phyloP scores from a whole-genome alignment of 2,329 filamentous ascomycete genomes.

The Colletotrichum sp. region DNA sequence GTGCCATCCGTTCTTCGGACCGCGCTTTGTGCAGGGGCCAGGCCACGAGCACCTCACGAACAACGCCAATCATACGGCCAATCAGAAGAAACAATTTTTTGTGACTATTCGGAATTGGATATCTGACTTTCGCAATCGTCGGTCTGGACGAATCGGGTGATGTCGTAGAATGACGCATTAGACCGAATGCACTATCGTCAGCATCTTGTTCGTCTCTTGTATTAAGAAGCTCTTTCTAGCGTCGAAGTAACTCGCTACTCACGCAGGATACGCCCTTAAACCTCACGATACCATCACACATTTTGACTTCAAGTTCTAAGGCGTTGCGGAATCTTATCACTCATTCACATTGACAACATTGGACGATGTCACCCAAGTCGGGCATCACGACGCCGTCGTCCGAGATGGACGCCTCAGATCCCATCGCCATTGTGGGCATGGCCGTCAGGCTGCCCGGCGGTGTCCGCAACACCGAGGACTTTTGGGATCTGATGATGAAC shows the following conservation, averaged over 20 bases:
- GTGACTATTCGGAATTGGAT: neutral
- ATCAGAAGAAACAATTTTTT: neutral
- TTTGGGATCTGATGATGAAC: conserved; percentile 35
- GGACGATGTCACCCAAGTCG: neutral
- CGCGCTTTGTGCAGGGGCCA: neutral
- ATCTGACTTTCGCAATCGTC: neutral
- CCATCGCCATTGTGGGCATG: conserved; percentile 36
- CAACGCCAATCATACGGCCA: neutral
- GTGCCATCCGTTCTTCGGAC: neutral
- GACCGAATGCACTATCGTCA: neutral
- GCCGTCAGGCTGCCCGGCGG: conserved; percentile 34
- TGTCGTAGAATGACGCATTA: neutral
- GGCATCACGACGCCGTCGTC: conserved; percentile 1
- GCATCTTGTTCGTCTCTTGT: neutral
- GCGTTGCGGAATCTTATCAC: neutral
- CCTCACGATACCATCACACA: neutral
- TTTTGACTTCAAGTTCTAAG: neutral
- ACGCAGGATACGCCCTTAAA: neutral
- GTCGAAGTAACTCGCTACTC: neutral
- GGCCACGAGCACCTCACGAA: neutral
- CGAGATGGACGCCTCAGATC: conserved; percentile 9
- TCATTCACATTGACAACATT: neutral
- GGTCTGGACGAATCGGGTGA: neutral
- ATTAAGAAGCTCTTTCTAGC: neutral
- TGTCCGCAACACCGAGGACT: conserved; percentile 26